Evolutionary conservation across 2,329 filamentous ascomycete genomes (phyloP).

Genomic region (Ophiostoma angusticollis): DNA sequence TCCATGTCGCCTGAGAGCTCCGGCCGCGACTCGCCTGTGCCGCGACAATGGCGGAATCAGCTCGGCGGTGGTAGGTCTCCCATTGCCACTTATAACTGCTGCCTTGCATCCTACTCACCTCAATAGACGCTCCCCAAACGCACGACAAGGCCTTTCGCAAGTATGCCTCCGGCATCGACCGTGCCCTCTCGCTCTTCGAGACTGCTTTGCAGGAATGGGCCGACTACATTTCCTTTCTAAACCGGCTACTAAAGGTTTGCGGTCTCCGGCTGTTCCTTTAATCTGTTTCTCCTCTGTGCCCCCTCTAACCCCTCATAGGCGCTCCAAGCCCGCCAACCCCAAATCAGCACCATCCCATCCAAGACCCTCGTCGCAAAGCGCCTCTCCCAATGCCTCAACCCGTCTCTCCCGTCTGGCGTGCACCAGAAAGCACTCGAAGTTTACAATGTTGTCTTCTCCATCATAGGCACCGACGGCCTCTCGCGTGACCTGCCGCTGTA

Average conservation of each 20-base stretch:
- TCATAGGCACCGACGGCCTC: conserved; percentile 70
- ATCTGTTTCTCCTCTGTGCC: neutral
- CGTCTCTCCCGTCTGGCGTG: conserved; percentile 83
- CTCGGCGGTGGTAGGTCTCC: conserved; percentile 52
- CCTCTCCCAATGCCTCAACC: conserved; percentile 88
- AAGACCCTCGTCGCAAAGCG: conserved; percentile 78
- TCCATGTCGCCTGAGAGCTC: conserved; percentile 70
- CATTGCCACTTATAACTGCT: neutral
- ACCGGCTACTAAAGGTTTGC: conserved; percentile 75
- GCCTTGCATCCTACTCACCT: conserved; percentile 10
- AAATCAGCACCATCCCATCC: conserved; percentile 61
- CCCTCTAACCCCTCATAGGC: conserved; percentile 45
- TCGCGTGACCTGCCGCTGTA: conserved; percentile 76
- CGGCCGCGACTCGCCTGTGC: conserved; percentile 63
- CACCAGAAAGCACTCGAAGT: conserved; percentile 96
- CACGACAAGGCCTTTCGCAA: conserved; percentile 66
- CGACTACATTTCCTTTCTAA: conserved; percentile 96
- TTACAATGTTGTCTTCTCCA: conserved; percentile 76
- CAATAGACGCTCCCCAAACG: conserved; percentile 38
- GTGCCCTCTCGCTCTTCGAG: conserved; percentile 80
- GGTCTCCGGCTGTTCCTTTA: neutral
- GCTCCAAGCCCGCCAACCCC: conserved; percentile 70
- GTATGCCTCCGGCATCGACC: conserved; percentile 80
- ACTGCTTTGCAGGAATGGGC: conserved; percentile 95
- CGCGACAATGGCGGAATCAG: conserved; percentile 65